These are phyloP conservation scores for Lipomyces chichibuensis DNA, from an alignment of 805 yeast genomes.

Conservation along the genomic window DNA sequence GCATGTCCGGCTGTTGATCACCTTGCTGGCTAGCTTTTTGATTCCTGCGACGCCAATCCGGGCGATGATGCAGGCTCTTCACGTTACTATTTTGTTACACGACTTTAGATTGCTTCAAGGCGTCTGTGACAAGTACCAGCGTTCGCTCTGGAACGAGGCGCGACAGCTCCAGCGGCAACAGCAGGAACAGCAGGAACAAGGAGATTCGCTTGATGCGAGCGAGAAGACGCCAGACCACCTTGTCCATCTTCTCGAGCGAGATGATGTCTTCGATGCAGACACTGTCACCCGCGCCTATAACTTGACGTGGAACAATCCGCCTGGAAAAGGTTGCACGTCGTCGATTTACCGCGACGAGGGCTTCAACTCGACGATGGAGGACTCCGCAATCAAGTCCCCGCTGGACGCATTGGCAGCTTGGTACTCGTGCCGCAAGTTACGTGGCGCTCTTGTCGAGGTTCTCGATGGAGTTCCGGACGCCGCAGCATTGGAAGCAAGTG, in stretches of 20 bases:
- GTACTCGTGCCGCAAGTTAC: slow-evolving; percentile 38
- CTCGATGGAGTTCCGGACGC: slow-evolving; percentile 26
- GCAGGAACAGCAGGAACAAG: slow-evolving; percentile 22
- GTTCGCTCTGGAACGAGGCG: slow-evolving; percentile 41
- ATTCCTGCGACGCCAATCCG: slow-evolving; percentile 38
- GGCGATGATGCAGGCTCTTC: slow-evolving; percentile 42
- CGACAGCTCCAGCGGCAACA: slow-evolving; percentile 30
- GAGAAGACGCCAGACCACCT: slow-evolving; percentile 36
- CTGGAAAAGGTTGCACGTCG: slow-evolving; percentile 19
- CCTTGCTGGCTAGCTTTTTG: slow-evolving; percentile 40
- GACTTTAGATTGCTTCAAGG: slow-evolving; percentile 31
- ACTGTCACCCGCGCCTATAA: slow-evolving; percentile 36
- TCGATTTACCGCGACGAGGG: slow-evolving; percentile 34
- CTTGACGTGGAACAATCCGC: slow-evolving; percentile 32
- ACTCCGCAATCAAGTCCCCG: slow-evolving; percentile 37
- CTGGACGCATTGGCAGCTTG: slow-evolving; percentile 42
- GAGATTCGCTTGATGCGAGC: slow-evolving; percentile 7
- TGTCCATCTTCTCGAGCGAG: slow-evolving; percentile 26
- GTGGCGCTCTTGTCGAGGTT: slow-evolving; percentile 35
- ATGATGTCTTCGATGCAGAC: slow-evolving; percentile 40
- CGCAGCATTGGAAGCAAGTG: slow-evolving; percentile 21
- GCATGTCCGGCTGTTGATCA: slow-evolving; percentile 37
- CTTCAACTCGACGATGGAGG: slow-evolving; percentile 34
- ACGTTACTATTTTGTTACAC: slow-evolving; percentile 39
- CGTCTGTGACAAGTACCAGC: slow-evolving; percentile 22